Conservation (phyloP, 176 grass and related monocot genomes). For the Bothriochloa decipiens region DNA sequence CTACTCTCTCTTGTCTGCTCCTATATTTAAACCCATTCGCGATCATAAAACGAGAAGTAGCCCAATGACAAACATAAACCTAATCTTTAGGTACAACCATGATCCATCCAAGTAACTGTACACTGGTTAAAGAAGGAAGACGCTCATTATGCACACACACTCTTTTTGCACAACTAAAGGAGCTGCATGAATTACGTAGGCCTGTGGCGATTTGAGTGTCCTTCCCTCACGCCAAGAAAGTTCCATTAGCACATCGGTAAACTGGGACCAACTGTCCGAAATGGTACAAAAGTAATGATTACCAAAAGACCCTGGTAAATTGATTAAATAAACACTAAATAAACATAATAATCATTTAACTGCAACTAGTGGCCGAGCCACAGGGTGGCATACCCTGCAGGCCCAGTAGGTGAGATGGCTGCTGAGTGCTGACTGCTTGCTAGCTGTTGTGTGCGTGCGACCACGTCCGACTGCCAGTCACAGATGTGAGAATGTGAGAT, state of each 20-base stretch:
- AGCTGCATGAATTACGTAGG: conserved; percentile 3
- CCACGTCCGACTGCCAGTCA: too few species aligned
- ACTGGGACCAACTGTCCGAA: neutral
- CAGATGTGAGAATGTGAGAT: too few species aligned
- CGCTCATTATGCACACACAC: neutral
- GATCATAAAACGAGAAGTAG: too few species aligned
- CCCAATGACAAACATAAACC: neutral
- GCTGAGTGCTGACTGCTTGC: too few species aligned
- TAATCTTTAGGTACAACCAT: neutral
- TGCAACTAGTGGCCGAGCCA: too few species aligned
- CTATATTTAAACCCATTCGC: too few species aligned
- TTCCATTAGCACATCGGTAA: neutral
- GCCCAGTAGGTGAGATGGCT: too few species aligned
- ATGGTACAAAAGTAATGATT: neutral
- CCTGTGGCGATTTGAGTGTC: neutral
- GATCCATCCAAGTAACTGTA: neutral
- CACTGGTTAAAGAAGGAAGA: neutral
- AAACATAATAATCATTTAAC: too few species aligned
- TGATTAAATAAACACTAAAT: neutral
- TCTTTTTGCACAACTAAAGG: neutral
- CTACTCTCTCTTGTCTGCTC: too few species aligned
- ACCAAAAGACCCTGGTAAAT: neutral
- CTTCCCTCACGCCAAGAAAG: neutral
- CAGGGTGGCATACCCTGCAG: too few species aligned
- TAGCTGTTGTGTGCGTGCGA: too few species aligned